phyloP scores from a whole-genome alignment of 2,329 filamentous ascomycete species.

The Hypoxylon sp. region DNA sequence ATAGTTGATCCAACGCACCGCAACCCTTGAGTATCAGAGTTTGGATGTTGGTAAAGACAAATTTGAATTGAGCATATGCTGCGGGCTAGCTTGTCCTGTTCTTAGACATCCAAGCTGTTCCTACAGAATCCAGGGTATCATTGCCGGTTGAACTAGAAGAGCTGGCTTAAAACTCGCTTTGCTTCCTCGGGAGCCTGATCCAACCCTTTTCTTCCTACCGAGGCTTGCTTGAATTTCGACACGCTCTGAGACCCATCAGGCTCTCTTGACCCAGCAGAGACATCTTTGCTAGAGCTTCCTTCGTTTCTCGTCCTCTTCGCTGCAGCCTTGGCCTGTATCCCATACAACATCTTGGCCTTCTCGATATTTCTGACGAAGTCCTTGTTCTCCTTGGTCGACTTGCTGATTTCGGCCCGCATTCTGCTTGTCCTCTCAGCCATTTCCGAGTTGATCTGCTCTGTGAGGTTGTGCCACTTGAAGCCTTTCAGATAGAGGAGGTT shows the following conservation, averaged over 20 bases:
- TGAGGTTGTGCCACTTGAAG: slow-evolving; percentile 80
- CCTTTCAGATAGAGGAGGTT: slow-evolving; percentile 81
- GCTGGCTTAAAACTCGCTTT: slow-evolving; percentile 43
- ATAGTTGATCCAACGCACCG: not conserved
- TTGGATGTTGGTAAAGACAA: not conserved
- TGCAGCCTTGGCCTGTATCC: slow-evolving; percentile 70
- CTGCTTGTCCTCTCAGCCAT: slow-evolving; percentile 80
- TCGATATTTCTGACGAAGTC: slow-evolving; percentile 82
- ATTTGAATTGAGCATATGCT: not conserved
- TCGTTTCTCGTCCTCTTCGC: slow-evolving; percentile 50
- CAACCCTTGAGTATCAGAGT: not conserved
- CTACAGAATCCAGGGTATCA: slow-evolving; percentile 38
- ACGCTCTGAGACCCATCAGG: slow-evolving; percentile 24
- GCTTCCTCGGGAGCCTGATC: slow-evolving; percentile 43
- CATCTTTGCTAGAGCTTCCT: slow-evolving; percentile 16
- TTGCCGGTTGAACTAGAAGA: slow-evolving; percentile 41
- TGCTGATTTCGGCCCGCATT: slow-evolving; percentile 79
- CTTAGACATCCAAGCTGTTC: not conserved
- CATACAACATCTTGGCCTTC: slow-evolving; percentile 78
- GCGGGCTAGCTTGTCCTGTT: not conserved
- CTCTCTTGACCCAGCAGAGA: not conserved
- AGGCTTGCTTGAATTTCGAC: slow-evolving; percentile 44
- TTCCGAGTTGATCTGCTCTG: slow-evolving; percentile 81
- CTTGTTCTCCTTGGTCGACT: slow-evolving; percentile 81
- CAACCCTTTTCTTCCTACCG: slow-evolving; percentile 39